Evolutionary conservation across 129 eudicot species (phyloP), one percentile per base, ranked within the genome.

Genomic region (Ambrosia artemisiifolia): DNA sequence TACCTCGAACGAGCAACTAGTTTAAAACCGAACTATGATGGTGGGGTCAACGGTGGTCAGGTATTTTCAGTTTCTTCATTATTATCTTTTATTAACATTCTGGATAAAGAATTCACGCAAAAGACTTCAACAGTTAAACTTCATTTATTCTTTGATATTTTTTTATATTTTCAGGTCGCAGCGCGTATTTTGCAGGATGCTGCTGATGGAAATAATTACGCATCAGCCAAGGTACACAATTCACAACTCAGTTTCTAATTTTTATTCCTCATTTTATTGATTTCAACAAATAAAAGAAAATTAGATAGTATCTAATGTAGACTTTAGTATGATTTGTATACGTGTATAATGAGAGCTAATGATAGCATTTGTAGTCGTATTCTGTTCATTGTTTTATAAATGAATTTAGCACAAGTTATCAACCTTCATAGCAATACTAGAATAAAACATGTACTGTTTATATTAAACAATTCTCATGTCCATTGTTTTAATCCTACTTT

Each of bases 41-140:
- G 97, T 65, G 97, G 94, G 30, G 80, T 80, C 11, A 94, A 94
- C 78, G 99, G 99, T 73, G 99, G 99, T 69, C 91, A 94, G 97
- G 98, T 94, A 87, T 59, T 13, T 48, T 28, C 53, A 63, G 30
- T 36, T 63, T 70, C 44, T 40, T 40, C 11, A 10, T 73, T 53
- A 60, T 47, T 70, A 8, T 36, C 4, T 16, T 79, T 17, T 63
- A 42, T 50, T 49, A 51, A 69, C 59, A 36, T 35, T 10, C 28
- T n/a, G 43, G 28, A 30, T 49, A n/a, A 35, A 35, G 13, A 11
- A 70, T 11, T 17, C 19, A 53, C 34, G 7, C 57, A 5, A 0
- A 70, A 36, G 49, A 35, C 40, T 55, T 54, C 10, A 54, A 43
- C 51, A 34, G 24, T 55, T 54, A 5, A 54, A 33, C 51, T 70